phyloP scores from a whole-genome alignment of 2,329 filamentous ascomycete species.

The Fusarium sarcochroum region DNA sequence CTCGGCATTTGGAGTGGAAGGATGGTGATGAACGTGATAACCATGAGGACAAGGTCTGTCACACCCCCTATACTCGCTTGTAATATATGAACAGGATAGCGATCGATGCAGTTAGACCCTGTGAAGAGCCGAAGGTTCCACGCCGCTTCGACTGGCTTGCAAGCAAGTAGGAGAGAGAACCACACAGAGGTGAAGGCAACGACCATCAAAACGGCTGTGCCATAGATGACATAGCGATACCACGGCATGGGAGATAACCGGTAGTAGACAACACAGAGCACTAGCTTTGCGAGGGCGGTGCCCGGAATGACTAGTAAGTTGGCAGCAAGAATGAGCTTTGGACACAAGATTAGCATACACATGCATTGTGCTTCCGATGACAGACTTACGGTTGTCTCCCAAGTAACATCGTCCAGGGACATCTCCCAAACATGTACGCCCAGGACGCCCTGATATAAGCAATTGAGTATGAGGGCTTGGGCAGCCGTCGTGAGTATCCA shows the following conservation, averaged over 20 bases:
- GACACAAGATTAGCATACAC: not conserved
- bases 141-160: not conserved
- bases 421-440: slow-evolving; percentile 2
- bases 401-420: not conserved
- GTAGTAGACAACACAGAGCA: not conserved
- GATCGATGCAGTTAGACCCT: not conserved
- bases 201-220: not conserved
- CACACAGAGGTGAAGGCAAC: not conserved
- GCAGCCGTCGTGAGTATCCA: not conserved
- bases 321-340: not conserved
- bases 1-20: not conserved
- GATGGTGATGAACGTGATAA: not conserved
- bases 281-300: not conserved
- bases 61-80: not conserved
- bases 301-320: not conserved
- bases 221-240: not conserved
- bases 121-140: not conserved
- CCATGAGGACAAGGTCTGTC: not conserved
- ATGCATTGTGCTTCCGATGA: not conserved
- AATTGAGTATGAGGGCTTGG: not conserved
- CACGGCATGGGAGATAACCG: not conserved
- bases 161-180: not conserved
- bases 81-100: not conserved
- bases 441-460: not conserved
- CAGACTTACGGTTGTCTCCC: not conserved